Evolutionary conservation across 2,329 filamentous ascomycete genomes (phyloP), one percentile per base, ranked within the genome.

Genomic region (Orbilia quercus): DNA sequence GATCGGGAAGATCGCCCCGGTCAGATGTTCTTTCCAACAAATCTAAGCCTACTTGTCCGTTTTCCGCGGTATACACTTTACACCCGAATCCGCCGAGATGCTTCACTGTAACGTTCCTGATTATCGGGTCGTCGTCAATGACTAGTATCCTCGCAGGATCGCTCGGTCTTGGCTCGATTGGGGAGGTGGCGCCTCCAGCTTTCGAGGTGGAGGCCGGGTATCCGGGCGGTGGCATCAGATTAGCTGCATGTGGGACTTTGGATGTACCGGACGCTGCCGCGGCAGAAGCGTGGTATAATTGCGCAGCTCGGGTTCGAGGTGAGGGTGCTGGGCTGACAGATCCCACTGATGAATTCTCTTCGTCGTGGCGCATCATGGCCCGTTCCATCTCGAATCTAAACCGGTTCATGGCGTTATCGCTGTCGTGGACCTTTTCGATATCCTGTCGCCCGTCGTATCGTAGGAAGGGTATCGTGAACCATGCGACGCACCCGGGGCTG

Each of bases 351-450:
- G 62, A 62, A 53, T 38, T 42, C 25, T 66, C 69, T 48, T 60
- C 69, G 20, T 67, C 69, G n/a, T 62, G 58, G 18, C 62, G 60
- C 59, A 65, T 72, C 69, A 69, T 59, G 1, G 60, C 55, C n/a
- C 69, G 51, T 42, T 74, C 69, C 60, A 74, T 66, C 18, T 74
- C 69, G 40, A 74, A 74, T 18, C 63, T 38, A 31, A 74, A 74
- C 2, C 69, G 51, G 9, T 74, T 66, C 60, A 74, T 66, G 2
- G 63, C 60, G 58, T 62, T 63, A 28, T 58, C 63, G 38, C 69
- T 67, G 22, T 74, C 69, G 25, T 40, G 48, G 14, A 67, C 44
- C 6, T 36, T 59, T 60, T 74, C 69, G 42, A 74, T 63, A 28
- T 65, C 63, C 18, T 64, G 50, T 23, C 63, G 48, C 23, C 69